A percentile compares a stretch with the other conserved stretches of the same genome.
phyloP scores from a whole-genome alignment of 192 early-diverging fungal genomes.

The Umbelopsis ramanniana region DNA sequence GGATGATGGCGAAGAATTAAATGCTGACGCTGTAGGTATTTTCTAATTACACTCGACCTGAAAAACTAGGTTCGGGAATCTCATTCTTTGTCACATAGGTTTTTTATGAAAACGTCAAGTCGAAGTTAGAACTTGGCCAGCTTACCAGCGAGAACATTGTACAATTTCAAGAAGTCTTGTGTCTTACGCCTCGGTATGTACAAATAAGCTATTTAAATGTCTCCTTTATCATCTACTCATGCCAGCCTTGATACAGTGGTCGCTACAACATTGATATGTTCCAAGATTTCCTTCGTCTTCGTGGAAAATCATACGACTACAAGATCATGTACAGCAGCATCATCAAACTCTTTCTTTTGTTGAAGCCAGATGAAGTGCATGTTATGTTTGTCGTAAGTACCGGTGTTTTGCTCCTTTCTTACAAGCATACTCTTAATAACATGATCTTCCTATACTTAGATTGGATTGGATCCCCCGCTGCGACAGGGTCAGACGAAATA shows the following conservation, averaged over 20 bases:
- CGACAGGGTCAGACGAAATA: conserved; percentile 97
- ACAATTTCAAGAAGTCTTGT: conserved; percentile 86
- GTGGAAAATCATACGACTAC: conserved; percentile 98
- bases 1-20: conserved; percentile 66
- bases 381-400: conserved; percentile 78
- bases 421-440: neutral
- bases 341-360: conserved; percentile 83
- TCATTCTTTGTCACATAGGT: conserved; percentile 41
- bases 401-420: neutral
- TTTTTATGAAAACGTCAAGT: conserved; percentile 92
- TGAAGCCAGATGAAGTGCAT: conserved; percentile 93
- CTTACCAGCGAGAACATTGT: conserved; percentile 88
- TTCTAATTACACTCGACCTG: neutral
- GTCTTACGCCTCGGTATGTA: conserved; percentile 84
- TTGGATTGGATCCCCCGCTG: conserved; percentile 94
- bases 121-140: conserved; percentile 86
- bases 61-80: neutral
- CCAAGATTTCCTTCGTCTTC: conserved; percentile 86
- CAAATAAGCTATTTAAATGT: neutral
- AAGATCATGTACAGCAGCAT: conserved; percentile 90
- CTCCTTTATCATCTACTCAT: no score
- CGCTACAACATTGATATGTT: conserved; percentile 97
- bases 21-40: conserved; percentile 51
- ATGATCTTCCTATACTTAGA: conserved; percentile 29
- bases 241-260: conserved; percentile 57